Conservation (phyloP, 208 protist genomes). For the Kentomonas sorsogonicus region DNA sequence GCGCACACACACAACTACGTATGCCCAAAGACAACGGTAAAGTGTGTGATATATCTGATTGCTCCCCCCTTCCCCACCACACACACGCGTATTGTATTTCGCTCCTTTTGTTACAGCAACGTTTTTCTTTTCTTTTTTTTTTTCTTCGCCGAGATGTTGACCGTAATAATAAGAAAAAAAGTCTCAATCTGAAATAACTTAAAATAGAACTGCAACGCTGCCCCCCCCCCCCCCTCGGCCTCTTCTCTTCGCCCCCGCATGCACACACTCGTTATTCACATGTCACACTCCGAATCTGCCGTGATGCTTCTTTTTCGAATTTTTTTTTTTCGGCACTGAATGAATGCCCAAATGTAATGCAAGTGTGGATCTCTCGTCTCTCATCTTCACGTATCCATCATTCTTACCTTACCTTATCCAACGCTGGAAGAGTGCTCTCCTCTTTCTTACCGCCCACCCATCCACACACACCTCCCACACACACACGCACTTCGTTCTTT, state of each 20-base stretch:
- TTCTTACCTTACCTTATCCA: too few species aligned
- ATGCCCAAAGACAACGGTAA: too few species aligned
- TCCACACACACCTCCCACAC: background rate
- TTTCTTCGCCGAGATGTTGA: too few species aligned
- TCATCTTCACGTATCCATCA: background rate
- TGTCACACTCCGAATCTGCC: too few species aligned
- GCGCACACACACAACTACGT: background rate
- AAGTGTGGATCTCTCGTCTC: background rate
- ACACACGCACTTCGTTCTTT: background rate
- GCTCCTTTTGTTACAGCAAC: background rate
- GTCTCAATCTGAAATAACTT: too few species aligned
- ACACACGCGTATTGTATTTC: too few species aligned
- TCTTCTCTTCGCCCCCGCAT: background rate
- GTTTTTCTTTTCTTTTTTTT: background rate
- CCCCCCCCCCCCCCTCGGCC: background rate
- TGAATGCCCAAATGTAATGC: background rate
- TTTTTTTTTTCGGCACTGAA: background rate
- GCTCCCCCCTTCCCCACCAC: background rate
- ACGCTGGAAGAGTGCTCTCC: too few species aligned
- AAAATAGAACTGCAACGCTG: background rate
- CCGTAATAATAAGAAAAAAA: too few species aligned
- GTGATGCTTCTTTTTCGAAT: constrained; percentile 6
- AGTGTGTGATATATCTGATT: background rate
- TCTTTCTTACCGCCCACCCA: background rate
- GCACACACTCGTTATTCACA: too few species aligned